Evolutionary conservation across 139 green algal genomes (phyloP).

Genomic region (Coelastrella sp.): DNA sequence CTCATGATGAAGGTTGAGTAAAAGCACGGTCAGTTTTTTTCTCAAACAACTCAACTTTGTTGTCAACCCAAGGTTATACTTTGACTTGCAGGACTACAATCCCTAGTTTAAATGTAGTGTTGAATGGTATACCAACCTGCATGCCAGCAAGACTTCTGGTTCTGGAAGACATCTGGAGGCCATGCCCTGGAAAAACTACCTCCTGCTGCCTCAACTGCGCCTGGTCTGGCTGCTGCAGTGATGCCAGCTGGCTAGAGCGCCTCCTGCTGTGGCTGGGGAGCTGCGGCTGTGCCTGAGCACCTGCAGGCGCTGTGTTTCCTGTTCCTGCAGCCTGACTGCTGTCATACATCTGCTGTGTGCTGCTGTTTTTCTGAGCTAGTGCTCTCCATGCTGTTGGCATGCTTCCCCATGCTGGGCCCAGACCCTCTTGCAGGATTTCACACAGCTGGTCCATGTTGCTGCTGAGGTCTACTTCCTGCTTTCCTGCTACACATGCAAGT

Average conservation of each 20-base stretch:
- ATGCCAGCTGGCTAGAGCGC: background rate
- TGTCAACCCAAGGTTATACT: too few species aligned
- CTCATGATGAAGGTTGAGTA: too few species aligned
- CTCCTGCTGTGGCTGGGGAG: background rate
- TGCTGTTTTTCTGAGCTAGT: background rate
- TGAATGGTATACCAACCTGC: background rate
- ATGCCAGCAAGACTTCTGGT: conserved; percentile 29
- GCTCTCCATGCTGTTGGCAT: conserved; percentile 24
- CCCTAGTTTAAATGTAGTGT: background rate
- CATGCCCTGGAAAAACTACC: conserved; percentile 28
- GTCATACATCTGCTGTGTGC: background rate
- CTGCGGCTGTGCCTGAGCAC: background rate
- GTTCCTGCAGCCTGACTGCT: too few species aligned
- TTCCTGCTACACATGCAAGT: background rate
- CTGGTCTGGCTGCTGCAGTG: background rate
- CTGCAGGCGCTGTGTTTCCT: background rate
- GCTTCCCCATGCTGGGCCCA: conserved; percentile 7
- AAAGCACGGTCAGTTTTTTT: too few species aligned
- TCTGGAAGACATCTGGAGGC: conserved; percentile 24
- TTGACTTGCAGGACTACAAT: background rate
- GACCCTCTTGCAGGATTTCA: background rate
- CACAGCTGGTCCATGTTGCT: background rate
- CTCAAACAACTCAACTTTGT: too few species aligned
- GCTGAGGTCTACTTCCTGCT: conserved; percentile 11
- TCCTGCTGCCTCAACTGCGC: background rate